A percentile compares a stretch with the other conserved stretches of the same genome.
These are phyloP conservation scores for Dipodascopsis uninucleata DNA, from an alignment of 805 yeast genomes.

Conservation along the genomic window DNA sequence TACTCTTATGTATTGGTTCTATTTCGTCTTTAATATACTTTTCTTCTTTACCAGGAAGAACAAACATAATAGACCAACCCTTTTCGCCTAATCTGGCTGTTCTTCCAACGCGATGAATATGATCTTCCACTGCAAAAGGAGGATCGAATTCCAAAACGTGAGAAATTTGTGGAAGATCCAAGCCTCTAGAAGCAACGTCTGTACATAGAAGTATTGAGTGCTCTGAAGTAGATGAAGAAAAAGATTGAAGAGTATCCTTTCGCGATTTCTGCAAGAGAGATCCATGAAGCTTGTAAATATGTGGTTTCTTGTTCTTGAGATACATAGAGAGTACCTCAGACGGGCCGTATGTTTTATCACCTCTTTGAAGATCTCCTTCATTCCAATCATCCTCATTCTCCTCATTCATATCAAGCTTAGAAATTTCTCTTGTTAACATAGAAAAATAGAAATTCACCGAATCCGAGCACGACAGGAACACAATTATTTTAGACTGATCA, in stretches of 20 bases:
- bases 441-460: slow-evolving; percentile 92
- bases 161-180: slow-evolving; percentile 83
- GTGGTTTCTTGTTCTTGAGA: slow-evolving; percentile 38
- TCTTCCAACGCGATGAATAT: slow-evolving; percentile 93
- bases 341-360: slow-evolving; percentile 13
- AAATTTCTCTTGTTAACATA: slow-evolving; percentile 62
- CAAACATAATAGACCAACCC: slow-evolving; percentile 74
- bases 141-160: slow-evolving; percentile 92
- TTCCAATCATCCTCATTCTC: slow-evolving; percentile 37
- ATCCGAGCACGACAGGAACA: slow-evolving; percentile 90
- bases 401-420: slow-evolving; percentile 12
- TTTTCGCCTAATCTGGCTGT: slow-evolving; percentile 94
- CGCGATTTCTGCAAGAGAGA: slow-evolving; percentile 81
- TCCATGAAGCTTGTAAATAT: slow-evolving; percentile 79
- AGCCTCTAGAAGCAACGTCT: slow-evolving; percentile 96
- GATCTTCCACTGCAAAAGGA: slow-evolving; percentile 90
- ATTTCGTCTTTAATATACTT: slow-evolving; percentile 61
- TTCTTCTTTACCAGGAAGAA: slow-evolving; percentile 89
- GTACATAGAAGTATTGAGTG: slow-evolving; percentile 78
- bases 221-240: slow-evolving; percentile 38
- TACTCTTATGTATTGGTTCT: slow-evolving; percentile 54
- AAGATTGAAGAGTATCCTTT: slow-evolving; percentile 67
- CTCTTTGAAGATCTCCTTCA: slow-evolving; percentile 17
- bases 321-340: slow-evolving; percentile 8
- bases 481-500: slow-evolving; percentile 45